Evolutionary conservation across 176 grass and related monocot species (phyloP).

Genomic region (Eleusine indica): DNA sequence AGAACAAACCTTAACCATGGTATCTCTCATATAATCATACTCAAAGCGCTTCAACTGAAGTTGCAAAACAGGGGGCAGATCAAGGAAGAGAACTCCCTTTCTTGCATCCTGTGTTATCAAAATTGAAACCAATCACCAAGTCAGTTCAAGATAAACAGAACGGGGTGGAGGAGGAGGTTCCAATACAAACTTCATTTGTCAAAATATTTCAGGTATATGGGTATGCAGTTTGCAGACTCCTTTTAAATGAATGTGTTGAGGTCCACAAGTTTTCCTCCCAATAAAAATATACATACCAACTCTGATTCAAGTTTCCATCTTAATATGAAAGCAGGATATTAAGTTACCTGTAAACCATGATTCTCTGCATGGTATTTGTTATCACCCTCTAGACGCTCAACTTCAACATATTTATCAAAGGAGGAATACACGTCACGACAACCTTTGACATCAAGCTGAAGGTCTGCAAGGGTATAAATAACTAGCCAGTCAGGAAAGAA

Average conservation of each 20-base stretch:
- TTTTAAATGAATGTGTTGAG: slow-evolving; percentile 8
- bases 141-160: slow-evolving; percentile 32
- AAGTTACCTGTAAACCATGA: slow-evolving; percentile 76
- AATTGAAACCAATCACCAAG: slow-evolving; percentile 38
- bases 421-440: slow-evolving; percentile 84
- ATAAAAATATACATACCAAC: slow-evolving; percentile 27
- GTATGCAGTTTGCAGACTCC: not conserved
- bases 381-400: slow-evolving; percentile 90
- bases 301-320: slow-evolving; percentile 8
- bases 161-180: not conserved
- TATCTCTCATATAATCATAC: slow-evolving; percentile 87
- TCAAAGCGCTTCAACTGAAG: slow-evolving; percentile 94
- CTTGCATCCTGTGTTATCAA: slow-evolving; percentile 73
- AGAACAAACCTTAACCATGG: slow-evolving; percentile 82
- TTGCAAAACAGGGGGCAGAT: slow-evolving; percentile 94
- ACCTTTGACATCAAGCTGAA: slow-evolving; percentile 96
- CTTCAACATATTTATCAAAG: slow-evolving; percentile 97
- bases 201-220: slow-evolving; percentile 19
- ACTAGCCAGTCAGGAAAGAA: slow-evolving; percentile 36
- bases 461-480: slow-evolving; percentile 55
- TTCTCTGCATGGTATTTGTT: slow-evolving; percentile 92
- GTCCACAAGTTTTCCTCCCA: not conserved
- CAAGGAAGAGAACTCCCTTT: slow-evolving; percentile 89
- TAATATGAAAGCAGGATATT: slow-evolving; percentile 1
- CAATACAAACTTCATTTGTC: not conserved